Evolutionary conservation across 2,329 filamentous ascomycete species (phyloP).

Genomic region (Shiraia sp.): DNA sequence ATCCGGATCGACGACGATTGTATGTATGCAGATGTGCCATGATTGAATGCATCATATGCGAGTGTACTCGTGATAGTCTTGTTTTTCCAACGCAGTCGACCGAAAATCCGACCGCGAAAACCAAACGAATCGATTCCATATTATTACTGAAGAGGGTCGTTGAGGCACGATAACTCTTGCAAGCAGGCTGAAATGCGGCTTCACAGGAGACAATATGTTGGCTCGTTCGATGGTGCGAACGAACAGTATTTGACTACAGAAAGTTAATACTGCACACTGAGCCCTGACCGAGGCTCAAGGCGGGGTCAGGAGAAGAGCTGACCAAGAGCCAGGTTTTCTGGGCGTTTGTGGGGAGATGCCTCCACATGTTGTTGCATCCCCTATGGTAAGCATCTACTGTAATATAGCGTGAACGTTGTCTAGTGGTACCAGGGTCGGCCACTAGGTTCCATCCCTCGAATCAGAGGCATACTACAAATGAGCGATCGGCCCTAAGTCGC

Average conservation of each 20-base stretch:
- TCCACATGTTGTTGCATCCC: conserved; percentile 1
- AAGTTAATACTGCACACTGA: no score
- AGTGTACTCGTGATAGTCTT: conserved; percentile 11
- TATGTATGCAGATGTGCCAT: conserved; percentile 20
- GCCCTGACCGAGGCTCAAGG: no score
- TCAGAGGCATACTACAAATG: background rate
- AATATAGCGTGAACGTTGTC: conserved; percentile 3
- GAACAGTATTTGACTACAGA: no score
- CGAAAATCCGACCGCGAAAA: conserved; percentile 1
- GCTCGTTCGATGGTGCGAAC: no score
- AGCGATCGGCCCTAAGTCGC: conserved; percentile 10
- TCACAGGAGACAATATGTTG: no score
- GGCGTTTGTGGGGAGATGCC: background rate
- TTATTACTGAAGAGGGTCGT: no score
- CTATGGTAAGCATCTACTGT: conserved; percentile 1
- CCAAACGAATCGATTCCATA: no score
- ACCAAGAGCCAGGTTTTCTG: background rate
- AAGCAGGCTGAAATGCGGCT: no score
- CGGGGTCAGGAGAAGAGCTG: no score
- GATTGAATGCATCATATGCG: no score
- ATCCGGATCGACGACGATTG: conserved; percentile 34
- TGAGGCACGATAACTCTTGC: no score
- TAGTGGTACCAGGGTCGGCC: background rate
- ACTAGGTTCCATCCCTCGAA: background rate
- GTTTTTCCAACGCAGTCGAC: background rate